Evolutionary conservation across 306 rosid genomes (phyloP), one percentile per base, ranked within the genome.

Genomic region (Gastrolobium bilobum): DNA sequence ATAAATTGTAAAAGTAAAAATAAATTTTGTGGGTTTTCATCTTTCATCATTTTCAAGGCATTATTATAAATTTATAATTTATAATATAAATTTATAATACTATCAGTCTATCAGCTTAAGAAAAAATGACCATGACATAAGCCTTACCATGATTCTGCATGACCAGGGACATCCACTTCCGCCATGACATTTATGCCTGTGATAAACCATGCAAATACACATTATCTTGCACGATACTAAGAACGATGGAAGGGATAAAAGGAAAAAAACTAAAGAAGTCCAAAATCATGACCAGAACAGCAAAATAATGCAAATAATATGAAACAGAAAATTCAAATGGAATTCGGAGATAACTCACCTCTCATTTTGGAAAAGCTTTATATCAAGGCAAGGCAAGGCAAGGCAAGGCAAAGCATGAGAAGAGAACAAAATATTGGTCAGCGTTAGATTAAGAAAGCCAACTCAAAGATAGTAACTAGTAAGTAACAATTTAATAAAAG

Each of bases 91-190:
- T 80, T 73, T 33, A 7, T 2, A 40, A 68, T 26, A 69, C 39
- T 37, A 61, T 39, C 78, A 73, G 44, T 4, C 40, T 51, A 52
- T 59, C 57, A 62, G 38, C 76, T 53, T 79, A 51, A 37, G 43
- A 57, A 82, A 84, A 72, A 52, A 10, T 29, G 75, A 76, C 33
- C 67, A 44, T 69, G 34, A 52, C 44, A 86, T 56, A 15, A 76
- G 61, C 40, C 47, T 79, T 93, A 93, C 98, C 99, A 95, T 54
- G 99, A 95, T 84, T 83, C 79, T 42, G 93, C 93, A 79, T 95
- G 99, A 85, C 99, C 98, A 42, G 98, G 99, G 78, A 95, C 89
- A 90, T 95, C 99, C 61, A 95, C 88, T 84, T 95, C 99, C 30
- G 98, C 90, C 99, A 95, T 91, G 81, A 95, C 92, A 78, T 93